phyloP scores from a whole-genome alignment of 2,329 filamentous ascomycete species.

The Cryphonectria carpinicola region DNA sequence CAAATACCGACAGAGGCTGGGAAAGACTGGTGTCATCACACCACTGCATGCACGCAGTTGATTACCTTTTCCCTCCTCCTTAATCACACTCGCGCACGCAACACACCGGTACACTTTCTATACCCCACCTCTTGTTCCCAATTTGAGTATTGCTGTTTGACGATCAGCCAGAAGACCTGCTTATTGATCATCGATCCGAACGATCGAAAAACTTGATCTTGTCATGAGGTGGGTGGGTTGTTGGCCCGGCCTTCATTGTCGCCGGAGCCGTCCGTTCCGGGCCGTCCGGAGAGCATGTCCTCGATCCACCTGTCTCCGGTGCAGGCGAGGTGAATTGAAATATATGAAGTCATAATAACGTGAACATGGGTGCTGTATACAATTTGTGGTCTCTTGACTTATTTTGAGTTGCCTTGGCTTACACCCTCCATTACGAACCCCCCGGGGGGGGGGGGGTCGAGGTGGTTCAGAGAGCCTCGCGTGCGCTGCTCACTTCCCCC shows the following conservation, averaged over 20 bases:
- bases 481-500: not conserved
- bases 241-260: constrained; percentile 5
- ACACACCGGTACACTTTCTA: not conserved
- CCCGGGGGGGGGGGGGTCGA: too few relatives aligned
- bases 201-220: not conserved
- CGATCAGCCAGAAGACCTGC: not conserved
- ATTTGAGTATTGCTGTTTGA: not conserved
- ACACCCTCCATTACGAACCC: not conserved
- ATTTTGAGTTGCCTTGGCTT: not conserved
- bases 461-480: not conserved
- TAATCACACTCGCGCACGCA: not conserved
- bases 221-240: constrained; percentile 7
- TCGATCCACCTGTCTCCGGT: not conserved
- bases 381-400: not conserved
- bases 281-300: not conserved
- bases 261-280: constrained; percentile 12
- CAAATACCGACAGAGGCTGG: not conserved
- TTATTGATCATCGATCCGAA: not conserved
- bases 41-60: not conserved
- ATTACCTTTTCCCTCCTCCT: not conserved
- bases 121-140: not conserved
- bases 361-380: constrained; percentile 7
- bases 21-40: not conserved
- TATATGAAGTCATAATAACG: constrained; percentile 24
- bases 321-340: not conserved